phyloP scores from a whole-genome alignment of 164 flowering plant genomes.

The Vitis rotundifolia region DNA sequence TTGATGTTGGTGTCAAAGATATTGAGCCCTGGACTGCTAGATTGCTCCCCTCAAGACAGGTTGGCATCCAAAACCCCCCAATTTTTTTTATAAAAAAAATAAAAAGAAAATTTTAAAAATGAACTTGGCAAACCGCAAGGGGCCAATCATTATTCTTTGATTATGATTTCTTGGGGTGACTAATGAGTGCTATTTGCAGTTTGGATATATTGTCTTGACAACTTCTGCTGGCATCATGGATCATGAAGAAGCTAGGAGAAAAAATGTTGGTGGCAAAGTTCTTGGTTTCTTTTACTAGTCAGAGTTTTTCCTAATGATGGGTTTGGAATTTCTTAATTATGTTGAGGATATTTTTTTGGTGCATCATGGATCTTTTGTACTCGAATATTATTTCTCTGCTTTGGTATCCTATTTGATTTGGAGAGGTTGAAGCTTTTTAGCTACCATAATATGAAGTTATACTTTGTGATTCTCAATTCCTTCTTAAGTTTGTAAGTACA shows the following conservation, averaged over 20 bases:
- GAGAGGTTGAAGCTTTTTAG: background rate
- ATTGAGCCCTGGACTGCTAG: slow-evolving; percentile 76
- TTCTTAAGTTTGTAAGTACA: background rate
- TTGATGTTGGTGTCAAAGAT: slow-evolving; percentile 69
- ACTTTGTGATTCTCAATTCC: background rate
- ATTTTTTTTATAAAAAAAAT: background rate
- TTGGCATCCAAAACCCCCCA: slow-evolving; percentile 10
- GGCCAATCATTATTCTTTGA: background rate
- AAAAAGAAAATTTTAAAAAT: too few species aligned
- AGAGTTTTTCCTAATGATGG: slow-evolving; percentile 6
- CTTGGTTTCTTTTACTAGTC: slow-evolving; percentile 57
- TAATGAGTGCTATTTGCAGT: slow-evolving; percentile 29
- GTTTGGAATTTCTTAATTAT: background rate
- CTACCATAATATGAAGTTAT: background rate
- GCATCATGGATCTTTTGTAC: slow-evolving; percentile 1
- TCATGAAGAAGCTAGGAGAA: slow-evolving; percentile 64
- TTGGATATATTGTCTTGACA: slow-evolving; percentile 63
- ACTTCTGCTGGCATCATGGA: slow-evolving; percentile 71
- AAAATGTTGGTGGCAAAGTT: slow-evolving; percentile 66
- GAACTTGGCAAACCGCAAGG: too few species aligned
- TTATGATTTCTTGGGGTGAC: too few species aligned
- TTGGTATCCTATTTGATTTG: background rate
- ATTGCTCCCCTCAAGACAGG: slow-evolving; percentile 74
- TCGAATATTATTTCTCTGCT: background rate
- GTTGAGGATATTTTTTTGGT: background rate